Evolutionary conservation across 2,329 filamentous ascomycete species (phyloP), one percentile per base, ranked within the genome.

Genomic region (Alternaria sp.): DNA sequence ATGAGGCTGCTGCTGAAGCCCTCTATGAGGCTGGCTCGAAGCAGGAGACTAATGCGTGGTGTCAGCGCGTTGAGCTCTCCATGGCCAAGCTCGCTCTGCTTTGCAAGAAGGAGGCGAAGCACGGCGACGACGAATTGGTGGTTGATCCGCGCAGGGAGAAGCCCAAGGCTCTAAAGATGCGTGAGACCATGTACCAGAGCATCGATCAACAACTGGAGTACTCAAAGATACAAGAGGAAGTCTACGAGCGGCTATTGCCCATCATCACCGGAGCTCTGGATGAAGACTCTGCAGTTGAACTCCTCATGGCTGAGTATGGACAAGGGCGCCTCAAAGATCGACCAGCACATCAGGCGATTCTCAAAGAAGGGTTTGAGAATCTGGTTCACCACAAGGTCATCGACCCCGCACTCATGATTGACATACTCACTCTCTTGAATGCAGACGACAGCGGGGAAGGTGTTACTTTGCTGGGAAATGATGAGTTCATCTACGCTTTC

Each of bases 51-150:
- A 90, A 93, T 68, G 80, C 95, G 4, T 98, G 94, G 94, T 92
- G 88, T 79, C 96, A 96, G 80, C 95, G 96, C 77, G 91, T 97
- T 33, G 90, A 98, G 77, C 81, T 98, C 26, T 96, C 92, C 59
- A 83, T 99, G 37, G 90, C 91, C 34, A 98, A 97, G 78, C 83
- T 99, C n/a, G 75, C 80, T 24, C 68, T 81, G 53, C 79, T 97
- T 65, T 70, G 69, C 52, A 67, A 69, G 44, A 58, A 72, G 24
- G 67, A 75, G 91, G 91, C 14, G 86, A 67, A 63, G 29, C 55
- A 63, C 9, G 61, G 58, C 13, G 58, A 61, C 14, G 36, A 54
- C 9, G 21, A 77, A 55, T n/a, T 82, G 56, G 79, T 82, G 58
- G 72, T 56, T 23, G 61, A 66, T 21, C 51, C 46, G 11, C 51